Base-by-base conservation (phyloP, 2,329 filamentous ascomycete genomes). In the Intubia oerlemansii region DNA sequence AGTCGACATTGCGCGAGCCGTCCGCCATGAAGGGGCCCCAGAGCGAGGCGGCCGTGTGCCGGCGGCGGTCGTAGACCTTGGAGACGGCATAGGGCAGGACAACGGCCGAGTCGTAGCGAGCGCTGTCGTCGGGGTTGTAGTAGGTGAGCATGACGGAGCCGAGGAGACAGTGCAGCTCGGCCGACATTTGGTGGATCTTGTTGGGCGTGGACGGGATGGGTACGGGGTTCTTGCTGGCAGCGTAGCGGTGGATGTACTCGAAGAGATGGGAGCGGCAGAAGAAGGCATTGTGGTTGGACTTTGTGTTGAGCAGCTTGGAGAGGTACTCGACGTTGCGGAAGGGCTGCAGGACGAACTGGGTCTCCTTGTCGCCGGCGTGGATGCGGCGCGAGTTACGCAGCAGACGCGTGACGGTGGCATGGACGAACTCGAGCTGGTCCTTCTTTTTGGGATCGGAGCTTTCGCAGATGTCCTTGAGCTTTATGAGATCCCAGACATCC, bases 21-120 rank as follows among this genome's bases (percentile, higher is more conserved):
- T 82, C 75, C 28, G 63, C 52, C 41, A 61, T 51, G 40, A 79
- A 84, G 0, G 78, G 78, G 0, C 78, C 78, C 76, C 77, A 84
- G 20, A 56, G 45, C 1, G 62, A 72, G 16, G 48, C 44, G 2
- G 51, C 44, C 0, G 63, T 74, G 45, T 80, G 78, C 37, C 72
- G 59, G 1, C 77, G 57, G 27, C 84, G 48, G 42, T 84, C 76
- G 38, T 84, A 85, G 4, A 84, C 73, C 35, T 66, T 64, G 25
- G 67, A 64, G 30, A 67, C 61, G 2, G 78, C 77, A 37, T 59
- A 71, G 2, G 67, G 63, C 42, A 67, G 69, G 2, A 43, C n/a
- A 42, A 44, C 10, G 42, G 44, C 6, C 44, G 46, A 10, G 50
- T 39, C 9, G 48, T 46, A 17, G 49, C n/a, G n/a, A n/a, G n/a